Evolutionary conservation across 345 rosid genomes (phyloP).

Genomic region (Syzygium aromaticum): DNA sequence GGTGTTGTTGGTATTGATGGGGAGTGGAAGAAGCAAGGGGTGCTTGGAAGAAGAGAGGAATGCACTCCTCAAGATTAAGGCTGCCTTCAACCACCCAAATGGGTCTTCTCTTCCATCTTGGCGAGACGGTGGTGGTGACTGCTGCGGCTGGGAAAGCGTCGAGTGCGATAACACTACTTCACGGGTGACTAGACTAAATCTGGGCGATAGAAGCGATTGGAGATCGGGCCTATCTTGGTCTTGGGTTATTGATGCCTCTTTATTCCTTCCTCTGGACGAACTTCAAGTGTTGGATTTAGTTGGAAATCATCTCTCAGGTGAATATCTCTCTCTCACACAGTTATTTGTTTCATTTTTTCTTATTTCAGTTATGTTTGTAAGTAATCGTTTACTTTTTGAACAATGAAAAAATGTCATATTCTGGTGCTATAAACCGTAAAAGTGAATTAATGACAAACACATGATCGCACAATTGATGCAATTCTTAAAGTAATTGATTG

Average conservation of each 20-base stretch:
- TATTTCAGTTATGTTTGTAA: too few relatives aligned
- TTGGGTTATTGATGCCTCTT: not conserved
- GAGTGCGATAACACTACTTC: accelerated
- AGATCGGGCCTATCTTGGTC: not conserved
- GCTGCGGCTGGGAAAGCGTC: accelerated
- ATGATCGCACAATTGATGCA: too few relatives aligned
- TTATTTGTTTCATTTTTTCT: too few relatives aligned
- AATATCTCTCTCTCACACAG: not conserved
- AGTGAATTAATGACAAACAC: too few relatives aligned
- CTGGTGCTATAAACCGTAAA: too few relatives aligned
- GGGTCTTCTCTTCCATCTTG: accelerated
- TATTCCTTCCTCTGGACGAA: too few relatives aligned
- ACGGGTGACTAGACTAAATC: accelerated
- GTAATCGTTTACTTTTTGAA: too few relatives aligned
- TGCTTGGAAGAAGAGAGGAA: not conserved
- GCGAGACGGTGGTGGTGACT: accelerated
- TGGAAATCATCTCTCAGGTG: accelerated
- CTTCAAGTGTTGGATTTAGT: not conserved
- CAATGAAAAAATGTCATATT: too few relatives aligned
- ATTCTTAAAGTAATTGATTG: too few relatives aligned
- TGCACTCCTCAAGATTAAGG: not conserved
- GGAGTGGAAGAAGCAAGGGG: not conserved
- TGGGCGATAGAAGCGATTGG: accelerated
- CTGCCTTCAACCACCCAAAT: not conserved
- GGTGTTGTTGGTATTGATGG: not conserved